Percentiles rank a stretch among this genome's conserved stretches.
These are phyloP conservation scores for Stagonosporopsis tanaceti DNA, from an alignment of 2,329 filamentous ascomycete genomes.

Conservation along the genomic window DNA sequence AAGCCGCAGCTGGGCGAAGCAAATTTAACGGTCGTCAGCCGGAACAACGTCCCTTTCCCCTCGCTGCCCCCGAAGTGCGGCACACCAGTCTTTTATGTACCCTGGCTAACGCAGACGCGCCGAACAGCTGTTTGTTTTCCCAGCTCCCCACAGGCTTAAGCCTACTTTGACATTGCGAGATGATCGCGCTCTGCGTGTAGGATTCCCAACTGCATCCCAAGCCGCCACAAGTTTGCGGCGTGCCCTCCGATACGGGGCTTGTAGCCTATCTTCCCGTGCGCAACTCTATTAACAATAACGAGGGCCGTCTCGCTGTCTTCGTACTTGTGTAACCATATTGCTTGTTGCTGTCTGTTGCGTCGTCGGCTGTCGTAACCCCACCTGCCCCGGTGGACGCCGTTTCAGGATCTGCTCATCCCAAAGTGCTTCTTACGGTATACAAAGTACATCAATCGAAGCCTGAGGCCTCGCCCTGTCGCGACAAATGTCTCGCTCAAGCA, in stretches of 20 bases:
- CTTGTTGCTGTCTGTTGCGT: constrained; percentile 19
- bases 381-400: constrained; percentile 13
- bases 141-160: constrained; percentile 19
- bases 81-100: constrained; percentile 10
- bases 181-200: constrained; percentile 15
- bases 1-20: constrained; percentile 17
- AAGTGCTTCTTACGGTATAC: constrained; percentile 11
- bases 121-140: constrained; percentile 22
- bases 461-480: constrained; percentile 8
- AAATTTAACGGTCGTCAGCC: constrained; percentile 18
- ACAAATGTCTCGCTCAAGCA: constrained; percentile 39
- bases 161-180: constrained; percentile 18
- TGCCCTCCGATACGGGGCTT: constrained; percentile 11
- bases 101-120: constrained; percentile 16
- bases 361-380: constrained; percentile 16
- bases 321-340: constrained; percentile 21
- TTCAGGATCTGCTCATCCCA: constrained; percentile 18
- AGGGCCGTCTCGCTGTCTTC: constrained; percentile 13
- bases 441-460: constrained; percentile 7
- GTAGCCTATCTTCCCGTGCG: constrained; percentile 14
- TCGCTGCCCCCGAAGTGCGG: constrained; percentile 19
- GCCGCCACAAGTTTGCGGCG: constrained; percentile 19
- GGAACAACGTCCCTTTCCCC: constrained; percentile 13
- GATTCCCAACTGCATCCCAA: constrained; percentile 14
- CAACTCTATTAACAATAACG: constrained; percentile 16